phyloP scores from a whole-genome alignment of 139 green algal species.

The Tetraselmis striata region DNA sequence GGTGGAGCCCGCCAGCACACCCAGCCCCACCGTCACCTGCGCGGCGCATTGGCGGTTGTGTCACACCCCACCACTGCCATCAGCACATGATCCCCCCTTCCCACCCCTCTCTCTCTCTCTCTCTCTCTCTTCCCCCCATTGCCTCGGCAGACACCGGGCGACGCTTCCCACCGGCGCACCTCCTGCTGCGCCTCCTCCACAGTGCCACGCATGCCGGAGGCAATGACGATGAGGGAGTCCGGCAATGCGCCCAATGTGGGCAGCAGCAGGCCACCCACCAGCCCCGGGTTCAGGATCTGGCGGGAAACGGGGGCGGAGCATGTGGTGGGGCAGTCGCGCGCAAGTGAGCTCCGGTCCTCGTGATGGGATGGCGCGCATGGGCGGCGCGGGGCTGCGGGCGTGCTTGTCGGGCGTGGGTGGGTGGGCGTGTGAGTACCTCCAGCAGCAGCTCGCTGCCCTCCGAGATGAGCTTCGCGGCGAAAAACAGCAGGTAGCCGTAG shows the following conservation, averaged over 20 bases:
- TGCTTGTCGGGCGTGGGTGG: no score
- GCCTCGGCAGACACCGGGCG: no score
- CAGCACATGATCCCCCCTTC: no score
- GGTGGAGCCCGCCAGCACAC: constrained; percentile 48
- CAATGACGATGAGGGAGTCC: constrained; percentile 48
- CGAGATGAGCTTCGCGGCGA: constrained; percentile 46
- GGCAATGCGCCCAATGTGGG: constrained; percentile 52
- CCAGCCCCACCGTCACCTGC: constrained; percentile 41
- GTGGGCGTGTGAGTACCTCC: no score
- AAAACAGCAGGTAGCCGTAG: constrained; percentile 44
- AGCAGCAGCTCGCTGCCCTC: constrained; percentile 64
- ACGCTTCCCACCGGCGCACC: constrained; percentile 16
- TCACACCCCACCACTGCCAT: no score
- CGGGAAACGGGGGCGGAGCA: no score
- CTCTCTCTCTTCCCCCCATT: no score
- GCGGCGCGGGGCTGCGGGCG: no score
- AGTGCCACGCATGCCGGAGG: constrained; percentile 27
- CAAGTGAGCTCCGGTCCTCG: no score
- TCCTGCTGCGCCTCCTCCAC: constrained; percentile 25
- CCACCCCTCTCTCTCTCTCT: no score
- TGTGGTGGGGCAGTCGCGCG: no score
- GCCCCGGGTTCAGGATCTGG: constrained; percentile 43
- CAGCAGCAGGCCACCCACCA: constrained; percentile 45
- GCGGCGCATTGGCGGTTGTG: no score
- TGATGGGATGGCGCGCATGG: not conserved